Evolutionary conservation across 2,329 filamentous ascomycete species (phyloP).

Genomic region (Diaporthe vaccinii): DNA sequence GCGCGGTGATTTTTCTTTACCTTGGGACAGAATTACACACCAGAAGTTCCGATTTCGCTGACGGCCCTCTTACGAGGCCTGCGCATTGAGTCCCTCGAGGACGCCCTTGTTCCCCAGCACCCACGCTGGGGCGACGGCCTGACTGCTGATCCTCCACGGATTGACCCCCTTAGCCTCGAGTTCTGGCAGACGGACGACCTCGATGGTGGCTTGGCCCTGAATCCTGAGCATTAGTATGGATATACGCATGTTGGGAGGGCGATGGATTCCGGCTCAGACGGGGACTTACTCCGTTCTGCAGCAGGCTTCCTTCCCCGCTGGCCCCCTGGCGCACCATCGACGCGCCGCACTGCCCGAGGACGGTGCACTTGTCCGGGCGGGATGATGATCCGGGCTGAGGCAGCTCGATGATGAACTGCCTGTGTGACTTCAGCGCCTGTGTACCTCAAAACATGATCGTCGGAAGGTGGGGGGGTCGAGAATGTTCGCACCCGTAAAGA

Average conservation of each 20-base stretch:
- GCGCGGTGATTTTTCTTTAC: background rate
- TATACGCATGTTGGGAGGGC: background rate
- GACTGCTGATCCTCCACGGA: conserved; percentile 49
- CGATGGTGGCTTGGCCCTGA: conserved; percentile 46
- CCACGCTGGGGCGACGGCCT: conserved; percentile 45
- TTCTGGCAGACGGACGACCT: conserved; percentile 46
- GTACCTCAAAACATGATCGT: background rate
- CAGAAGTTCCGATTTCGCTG: background rate
- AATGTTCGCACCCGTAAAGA: conserved; percentile 43
- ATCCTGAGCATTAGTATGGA: background rate
- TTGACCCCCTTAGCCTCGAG: conserved; percentile 48
- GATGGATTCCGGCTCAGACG: too few species aligned
- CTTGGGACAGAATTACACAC: background rate
- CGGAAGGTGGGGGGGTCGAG: background rate
- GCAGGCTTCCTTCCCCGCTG: conserved; percentile 43
- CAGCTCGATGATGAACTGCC: conserved; percentile 45
- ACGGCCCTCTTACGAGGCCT: background rate
- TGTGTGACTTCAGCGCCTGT: background rate
- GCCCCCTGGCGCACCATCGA: conserved; percentile 44
- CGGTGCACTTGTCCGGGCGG: conserved; percentile 44
- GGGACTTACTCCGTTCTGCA: conserved; percentile 49
- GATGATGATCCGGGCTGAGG: conserved; percentile 43
- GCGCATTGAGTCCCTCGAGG: conserved; percentile 20
- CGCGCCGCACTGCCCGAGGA: conserved; percentile 44
- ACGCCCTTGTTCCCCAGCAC: conserved; percentile 45